A percentile compares a stretch with the other conserved stretches of the same genome.
Evolutionary conservation across 2,329 filamentous ascomycete genomes (phyloP).

Genomic region (Fusarium torreyae): DNA sequence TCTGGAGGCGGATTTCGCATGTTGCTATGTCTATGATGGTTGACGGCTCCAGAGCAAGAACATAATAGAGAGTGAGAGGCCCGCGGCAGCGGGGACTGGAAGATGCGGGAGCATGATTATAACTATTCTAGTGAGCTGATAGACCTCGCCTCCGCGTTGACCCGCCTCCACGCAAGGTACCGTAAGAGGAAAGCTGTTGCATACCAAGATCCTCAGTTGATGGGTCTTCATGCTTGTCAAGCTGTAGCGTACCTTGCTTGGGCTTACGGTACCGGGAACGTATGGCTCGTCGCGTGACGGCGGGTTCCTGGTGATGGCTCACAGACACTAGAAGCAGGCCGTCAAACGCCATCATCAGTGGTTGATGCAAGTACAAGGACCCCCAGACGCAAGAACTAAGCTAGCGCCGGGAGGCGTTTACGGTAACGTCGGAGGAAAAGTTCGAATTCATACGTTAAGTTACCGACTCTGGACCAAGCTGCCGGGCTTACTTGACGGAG

Average conservation of each 20-base stretch:
- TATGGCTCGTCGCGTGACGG: conserved; percentile 40
- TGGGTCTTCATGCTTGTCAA: conserved; percentile 16
- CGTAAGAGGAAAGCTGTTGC: conserved; percentile 22
- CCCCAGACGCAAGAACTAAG: background rate
- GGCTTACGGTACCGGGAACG: conserved; percentile 2
- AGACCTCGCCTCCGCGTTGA: conserved; percentile 36
- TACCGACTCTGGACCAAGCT: conserved; percentile 37
- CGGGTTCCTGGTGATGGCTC: conserved; percentile 42
- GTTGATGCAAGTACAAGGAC: conserved; percentile 29
- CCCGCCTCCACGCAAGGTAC: conserved; percentile 39
- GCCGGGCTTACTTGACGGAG: conserved; percentile 31
- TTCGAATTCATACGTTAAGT: conserved; percentile 36
- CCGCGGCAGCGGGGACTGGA: conserved; percentile 13
- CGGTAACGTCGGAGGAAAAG: conserved; percentile 34
- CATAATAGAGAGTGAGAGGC: conserved; percentile 58
- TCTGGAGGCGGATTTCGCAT: conserved; percentile 58
- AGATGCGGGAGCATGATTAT: conserved; percentile 40
- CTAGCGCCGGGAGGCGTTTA: conserved; percentile 37
- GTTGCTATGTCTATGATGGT: conserved; percentile 20
- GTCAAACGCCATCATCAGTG: conserved; percentile 23
- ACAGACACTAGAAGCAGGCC: conserved; percentile 27
- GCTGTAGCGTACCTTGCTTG: conserved; percentile 19
- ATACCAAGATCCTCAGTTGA: conserved; percentile 24
- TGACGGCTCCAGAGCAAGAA: conserved; percentile 22
- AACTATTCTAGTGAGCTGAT: conserved; percentile 30